phyloP scores from a whole-genome alignment of 768 basidiomycete genomes.

The Lanmaoa pseudosensibilis region DNA sequence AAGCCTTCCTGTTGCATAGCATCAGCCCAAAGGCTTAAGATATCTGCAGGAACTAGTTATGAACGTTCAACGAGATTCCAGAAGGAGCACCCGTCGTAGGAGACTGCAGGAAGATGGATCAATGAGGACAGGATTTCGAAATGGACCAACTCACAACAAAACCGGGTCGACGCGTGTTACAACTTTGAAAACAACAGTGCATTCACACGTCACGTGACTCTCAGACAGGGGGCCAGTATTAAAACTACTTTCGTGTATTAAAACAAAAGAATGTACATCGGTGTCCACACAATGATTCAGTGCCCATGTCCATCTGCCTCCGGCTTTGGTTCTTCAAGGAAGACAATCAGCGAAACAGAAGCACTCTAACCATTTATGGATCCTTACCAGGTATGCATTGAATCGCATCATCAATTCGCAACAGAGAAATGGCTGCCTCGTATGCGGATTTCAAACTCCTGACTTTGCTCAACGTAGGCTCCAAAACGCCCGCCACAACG shows the following conservation, averaged over 20 bases:
- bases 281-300: constrained; percentile 36
- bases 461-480: constrained; percentile 97
- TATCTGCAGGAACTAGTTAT: constrained; percentile 19
- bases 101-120: constrained; percentile 4
- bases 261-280: constrained; percentile 12
- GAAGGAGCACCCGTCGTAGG: constrained; percentile 10
- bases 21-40: constrained; percentile 35
- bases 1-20: constrained; percentile 58
- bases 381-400: constrained; percentile 81
- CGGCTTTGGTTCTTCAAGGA: constrained; percentile 59
- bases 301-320: constrained; percentile 79
- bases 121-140: constrained; percentile 22
- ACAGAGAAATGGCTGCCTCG: constrained; percentile 90
- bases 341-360: constrained; percentile 18
- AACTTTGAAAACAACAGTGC: constrained; percentile 22
- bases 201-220: constrained; percentile 32
- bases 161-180: constrained; percentile 21
- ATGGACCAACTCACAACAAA: constrained; percentile 13
- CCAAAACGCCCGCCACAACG: constrained; percentile 86
- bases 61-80: constrained; percentile 14
- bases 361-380: neutral
- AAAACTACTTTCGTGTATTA: neutral
- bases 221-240: neutral
- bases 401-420: constrained; percentile 96
- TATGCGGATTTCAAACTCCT: constrained; percentile 96